Evolutionary conservation across 2,329 filamentous ascomycete species (phyloP).

Genomic region (Periglandula ipomoeae): DNA sequence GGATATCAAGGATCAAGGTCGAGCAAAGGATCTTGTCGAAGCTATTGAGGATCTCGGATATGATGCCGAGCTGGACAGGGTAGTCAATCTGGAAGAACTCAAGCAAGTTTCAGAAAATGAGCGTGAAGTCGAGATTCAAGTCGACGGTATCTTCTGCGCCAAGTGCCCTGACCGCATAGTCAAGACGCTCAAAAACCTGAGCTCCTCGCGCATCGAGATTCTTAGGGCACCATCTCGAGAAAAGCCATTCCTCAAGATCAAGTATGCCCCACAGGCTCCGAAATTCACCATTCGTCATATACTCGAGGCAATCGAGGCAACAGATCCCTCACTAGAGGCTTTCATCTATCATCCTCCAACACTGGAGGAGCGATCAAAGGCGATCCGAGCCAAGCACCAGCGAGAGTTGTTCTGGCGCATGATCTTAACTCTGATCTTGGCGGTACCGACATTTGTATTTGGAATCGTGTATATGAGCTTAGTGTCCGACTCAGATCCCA

Average conservation of each 20-base stretch:
- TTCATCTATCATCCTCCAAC: slow-evolving; percentile 72
- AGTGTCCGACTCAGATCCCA: slow-evolving; percentile 47
- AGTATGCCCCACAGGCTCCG: slow-evolving; percentile 60
- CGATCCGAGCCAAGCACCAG: slow-evolving; percentile 63
- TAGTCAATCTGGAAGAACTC: slow-evolving; percentile 32
- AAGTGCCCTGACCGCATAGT: slow-evolving; percentile 56
- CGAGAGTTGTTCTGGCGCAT: slow-evolving; percentile 61
- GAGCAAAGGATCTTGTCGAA: slow-evolving; percentile 28
- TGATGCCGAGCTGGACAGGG: slow-evolving; percentile 49
- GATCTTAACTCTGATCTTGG: slow-evolving; percentile 56
- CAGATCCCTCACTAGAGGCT: slow-evolving; percentile 57
- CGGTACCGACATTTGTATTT: slow-evolving; percentile 77
- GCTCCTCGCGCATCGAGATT: slow-evolving; percentile 39
- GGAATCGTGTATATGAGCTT: slow-evolving; percentile 90
- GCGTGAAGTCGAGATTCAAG: slow-evolving; percentile 53
- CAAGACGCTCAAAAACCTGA: slow-evolving; percentile 44
- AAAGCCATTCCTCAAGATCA: slow-evolving; percentile 59
- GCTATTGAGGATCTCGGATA: slow-evolving; percentile 56
- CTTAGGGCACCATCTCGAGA: slow-evolving; percentile 46
- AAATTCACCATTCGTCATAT: slow-evolving; percentile 68
- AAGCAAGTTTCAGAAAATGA: slow-evolving; percentile 26
- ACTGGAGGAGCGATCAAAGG: slow-evolving; percentile 70
- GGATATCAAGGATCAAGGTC: slow-evolving; percentile 34
- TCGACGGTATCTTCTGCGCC: slow-evolving; percentile 67
- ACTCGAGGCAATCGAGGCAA: slow-evolving; percentile 53